Percentiles rank a stretch among this genome's conserved stretches.
Conservation (phyloP, 306 rosid genomes). For the Sophora flavescens region DNA sequence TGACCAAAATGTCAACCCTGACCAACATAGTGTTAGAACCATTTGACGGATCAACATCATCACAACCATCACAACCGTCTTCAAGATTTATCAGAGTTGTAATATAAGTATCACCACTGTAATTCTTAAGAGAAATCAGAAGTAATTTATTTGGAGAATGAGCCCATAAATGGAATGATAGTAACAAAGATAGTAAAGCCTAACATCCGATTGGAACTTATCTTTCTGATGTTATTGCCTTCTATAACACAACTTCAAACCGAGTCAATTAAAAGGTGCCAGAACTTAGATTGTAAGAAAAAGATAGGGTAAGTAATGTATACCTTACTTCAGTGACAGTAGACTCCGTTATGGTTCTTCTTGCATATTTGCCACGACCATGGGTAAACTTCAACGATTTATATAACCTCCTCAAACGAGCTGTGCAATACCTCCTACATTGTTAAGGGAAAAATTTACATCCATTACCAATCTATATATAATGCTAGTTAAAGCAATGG, state of each 20-base stretch:
- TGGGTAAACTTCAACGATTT: slow-evolving; percentile 96
- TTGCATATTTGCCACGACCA: slow-evolving; percentile 91
- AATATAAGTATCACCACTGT: too few relatives aligned
- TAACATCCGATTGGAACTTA: slow-evolving; percentile 8
- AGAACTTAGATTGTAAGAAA: slow-evolving; percentile 17
- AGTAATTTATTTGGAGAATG: not conserved
- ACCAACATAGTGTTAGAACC: not conserved
- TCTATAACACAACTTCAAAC: slow-evolving; percentile 25
- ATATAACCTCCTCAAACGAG: slow-evolving; percentile 91
- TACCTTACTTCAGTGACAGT: slow-evolving; percentile 93
- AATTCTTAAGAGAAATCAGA: slow-evolving; percentile 13
- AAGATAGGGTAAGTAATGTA: slow-evolving; percentile 1
- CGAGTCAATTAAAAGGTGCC: slow-evolving; percentile 1
- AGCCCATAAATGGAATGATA: slow-evolving; percentile 21
- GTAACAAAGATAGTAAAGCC: slow-evolving; percentile 16
- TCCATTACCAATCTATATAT: slow-evolving; percentile 33
- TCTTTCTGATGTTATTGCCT: slow-evolving; percentile 25
- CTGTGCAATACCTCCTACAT: slow-evolving; percentile 91
- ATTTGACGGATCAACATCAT: not conserved
- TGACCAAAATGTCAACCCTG: not conserved
- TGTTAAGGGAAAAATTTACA: not conserved
- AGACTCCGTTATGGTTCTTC: slow-evolving; percentile 73
- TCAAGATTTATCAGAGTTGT: not conserved
- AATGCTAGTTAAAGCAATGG: slow-evolving; percentile 14
- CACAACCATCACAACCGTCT: not conserved